Conservation (phyloP, 139 green algal genomes). For the Diplosphaera chodatii region DNA sequence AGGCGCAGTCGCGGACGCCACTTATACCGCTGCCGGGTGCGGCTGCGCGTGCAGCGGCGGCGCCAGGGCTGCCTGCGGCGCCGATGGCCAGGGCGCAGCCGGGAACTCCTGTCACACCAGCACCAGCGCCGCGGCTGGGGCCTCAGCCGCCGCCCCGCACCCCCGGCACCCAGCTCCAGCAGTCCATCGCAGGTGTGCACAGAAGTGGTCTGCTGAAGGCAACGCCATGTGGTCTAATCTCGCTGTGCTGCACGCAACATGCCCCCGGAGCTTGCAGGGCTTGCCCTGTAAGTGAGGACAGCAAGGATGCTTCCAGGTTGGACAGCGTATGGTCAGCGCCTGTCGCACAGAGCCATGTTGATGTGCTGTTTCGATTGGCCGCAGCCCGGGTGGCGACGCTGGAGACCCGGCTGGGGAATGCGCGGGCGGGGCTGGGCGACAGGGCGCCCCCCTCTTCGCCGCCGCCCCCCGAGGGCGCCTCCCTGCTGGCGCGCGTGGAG, state of each 20-base stretch:
- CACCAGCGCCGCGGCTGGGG: too few species aligned
- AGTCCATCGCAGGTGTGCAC: not conserved
- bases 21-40: too few species aligned
- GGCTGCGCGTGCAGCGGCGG: too few species aligned
- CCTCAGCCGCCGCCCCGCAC: not conserved
- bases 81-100: not conserved
- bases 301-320: too few species aligned
- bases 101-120: too few species aligned
- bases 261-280: not conserved
- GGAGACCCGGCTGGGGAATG: conserved; percentile 41
- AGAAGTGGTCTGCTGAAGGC: not conserved
- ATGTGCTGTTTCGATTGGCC: not conserved
- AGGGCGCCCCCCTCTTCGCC: conserved; percentile 17
- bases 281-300: too few species aligned
- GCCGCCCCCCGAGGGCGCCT: conserved; percentile 15
- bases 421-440: conserved; percentile 27
- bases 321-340: conserved; percentile 27
- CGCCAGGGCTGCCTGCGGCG: too few species aligned
- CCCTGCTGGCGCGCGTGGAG: conserved; percentile 52
- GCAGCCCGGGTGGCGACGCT: conserved; percentile 43
- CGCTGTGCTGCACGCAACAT: not conserved
- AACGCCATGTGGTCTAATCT: not conserved
- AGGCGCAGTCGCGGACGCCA: too few species aligned
- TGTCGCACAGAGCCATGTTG: conserved; percentile 3
- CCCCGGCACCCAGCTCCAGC: not conserved